Percentiles rank a stretch among this genome's conserved stretches.
Evolutionary conservation across 2,329 filamentous ascomycete genomes (phyloP).

Genomic region (Colletotrichum abscissum): DNA sequence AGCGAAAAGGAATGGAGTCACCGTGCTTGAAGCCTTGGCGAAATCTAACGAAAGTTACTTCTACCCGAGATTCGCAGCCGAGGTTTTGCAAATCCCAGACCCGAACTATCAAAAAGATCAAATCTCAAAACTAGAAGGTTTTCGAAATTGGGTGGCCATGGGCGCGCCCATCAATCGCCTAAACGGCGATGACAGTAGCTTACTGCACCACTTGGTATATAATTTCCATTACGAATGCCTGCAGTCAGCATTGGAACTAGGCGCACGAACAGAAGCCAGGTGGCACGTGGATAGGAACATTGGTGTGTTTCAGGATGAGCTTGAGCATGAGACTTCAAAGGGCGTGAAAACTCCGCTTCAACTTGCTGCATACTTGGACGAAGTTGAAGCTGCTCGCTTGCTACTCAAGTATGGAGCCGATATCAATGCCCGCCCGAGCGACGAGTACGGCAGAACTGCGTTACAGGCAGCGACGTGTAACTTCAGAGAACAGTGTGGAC

Average conservation of each 20-base stretch:
- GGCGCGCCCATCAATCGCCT: neutral
- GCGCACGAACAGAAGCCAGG: neutral
- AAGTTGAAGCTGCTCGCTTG: neutral
- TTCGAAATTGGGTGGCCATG: neutral
- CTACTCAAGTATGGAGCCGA: neutral
- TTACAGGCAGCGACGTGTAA: neutral
- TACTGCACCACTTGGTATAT: neutral
- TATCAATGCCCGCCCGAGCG: neutral
- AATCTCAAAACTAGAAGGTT: no score
- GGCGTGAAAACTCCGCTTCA: neutral
- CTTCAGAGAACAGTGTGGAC: fast-evolving
- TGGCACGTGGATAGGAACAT: no score
- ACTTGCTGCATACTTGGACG: neutral
- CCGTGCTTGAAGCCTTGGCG: neutral
- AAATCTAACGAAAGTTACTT: no score
- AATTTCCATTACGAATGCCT: neutral
- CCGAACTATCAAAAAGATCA: no score
- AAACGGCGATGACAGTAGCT: neutral
- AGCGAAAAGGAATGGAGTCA: neutral
- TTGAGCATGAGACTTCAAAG: neutral
- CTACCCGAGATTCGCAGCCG: no score
- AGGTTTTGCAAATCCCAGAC: no score
- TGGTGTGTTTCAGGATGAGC: fast-evolving
- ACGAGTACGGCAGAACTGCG: neutral
- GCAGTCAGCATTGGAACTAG: neutral